phyloP scores from a whole-genome alignment of 441 rosid species.

The Brassica hybrid region DNA sequence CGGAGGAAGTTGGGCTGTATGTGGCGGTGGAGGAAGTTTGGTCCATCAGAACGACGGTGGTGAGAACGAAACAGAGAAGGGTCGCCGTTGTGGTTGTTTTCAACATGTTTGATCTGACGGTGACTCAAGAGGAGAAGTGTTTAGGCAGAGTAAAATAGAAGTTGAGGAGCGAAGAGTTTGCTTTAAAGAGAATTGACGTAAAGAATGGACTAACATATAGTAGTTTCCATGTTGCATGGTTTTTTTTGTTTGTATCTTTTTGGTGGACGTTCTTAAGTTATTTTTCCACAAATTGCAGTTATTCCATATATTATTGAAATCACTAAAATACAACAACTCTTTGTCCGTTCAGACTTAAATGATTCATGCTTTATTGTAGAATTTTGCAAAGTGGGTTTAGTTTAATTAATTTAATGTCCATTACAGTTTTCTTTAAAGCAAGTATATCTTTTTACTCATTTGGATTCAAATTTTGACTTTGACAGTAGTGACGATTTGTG shows the following conservation, averaged over 20 bases:
- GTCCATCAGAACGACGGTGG: constrained; percentile 35
- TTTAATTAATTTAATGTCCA: constrained; percentile 17
- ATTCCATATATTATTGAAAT: constrained; percentile 12
- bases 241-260: constrained; percentile 15
- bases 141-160: constrained; percentile 4
- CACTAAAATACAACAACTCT: constrained; percentile 15
- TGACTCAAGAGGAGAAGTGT: background rate
- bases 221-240: constrained; percentile 40
- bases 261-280: constrained; percentile 26
- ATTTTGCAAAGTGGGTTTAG: constrained; percentile 17
- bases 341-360: background rate
- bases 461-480: constrained; percentile 8
- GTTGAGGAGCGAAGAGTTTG: constrained; percentile 37
- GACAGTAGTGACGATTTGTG: constrained; percentile 19
- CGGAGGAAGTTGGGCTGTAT: constrained; percentile 40
- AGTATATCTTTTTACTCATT: constrained; percentile 13
- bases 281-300: constrained; percentile 9
- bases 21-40: constrained; percentile 41
- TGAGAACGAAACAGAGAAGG: constrained; percentile 30
- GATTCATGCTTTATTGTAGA: constrained; percentile 16
- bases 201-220: constrained; percentile 43
- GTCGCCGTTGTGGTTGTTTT: constrained; percentile 7
- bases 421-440: background rate
- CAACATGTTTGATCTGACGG: constrained; percentile 4
- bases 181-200: constrained; percentile 68